A percentile compares a stretch with the other conserved stretches of the same genome.
Conservation (phyloP, 345 rosid species). For the Eucalyptus pauciflora region DNA sequence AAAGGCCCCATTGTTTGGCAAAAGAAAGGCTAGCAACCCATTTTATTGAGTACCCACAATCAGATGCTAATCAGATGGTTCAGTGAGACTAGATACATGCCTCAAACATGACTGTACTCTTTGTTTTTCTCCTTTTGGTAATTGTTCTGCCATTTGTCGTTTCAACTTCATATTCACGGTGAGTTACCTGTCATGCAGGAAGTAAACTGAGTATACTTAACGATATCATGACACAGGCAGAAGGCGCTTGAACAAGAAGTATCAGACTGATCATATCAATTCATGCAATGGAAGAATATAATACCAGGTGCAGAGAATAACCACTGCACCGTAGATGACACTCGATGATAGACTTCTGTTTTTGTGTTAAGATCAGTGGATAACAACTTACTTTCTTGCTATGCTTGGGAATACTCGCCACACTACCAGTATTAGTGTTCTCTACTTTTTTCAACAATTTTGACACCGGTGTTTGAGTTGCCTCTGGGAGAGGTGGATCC, state of each 20-base stretch:
- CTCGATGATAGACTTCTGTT: background rate
- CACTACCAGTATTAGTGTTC: slow-evolving; percentile 31
- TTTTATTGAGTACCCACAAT: background rate
- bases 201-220: background rate
- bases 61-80: background rate
- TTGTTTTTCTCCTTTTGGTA: slow-evolving; percentile 62
- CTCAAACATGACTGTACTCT: slow-evolving; percentile 67
- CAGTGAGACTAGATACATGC: slow-evolving; percentile 13
- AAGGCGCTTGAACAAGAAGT: background rate
- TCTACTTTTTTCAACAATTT: slow-evolving; percentile 42
- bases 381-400: slow-evolving; percentile 47
- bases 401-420: slow-evolving; percentile 45
- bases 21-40: background rate
- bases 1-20: background rate
- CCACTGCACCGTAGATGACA: background rate
- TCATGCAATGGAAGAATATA: background rate
- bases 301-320: background rate
- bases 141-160: slow-evolving; percentile 46
- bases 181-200: slow-evolving; percentile 39
- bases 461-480: slow-evolving; percentile 51
- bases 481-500: slow-evolving; percentile 37
- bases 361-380: background rate
- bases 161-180: slow-evolving; percentile 69
- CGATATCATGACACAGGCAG: background rate
- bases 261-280: background rate